Base-by-base conservation (phyloP, 345 rosid species). In the Dimocarpus longan region DNA sequence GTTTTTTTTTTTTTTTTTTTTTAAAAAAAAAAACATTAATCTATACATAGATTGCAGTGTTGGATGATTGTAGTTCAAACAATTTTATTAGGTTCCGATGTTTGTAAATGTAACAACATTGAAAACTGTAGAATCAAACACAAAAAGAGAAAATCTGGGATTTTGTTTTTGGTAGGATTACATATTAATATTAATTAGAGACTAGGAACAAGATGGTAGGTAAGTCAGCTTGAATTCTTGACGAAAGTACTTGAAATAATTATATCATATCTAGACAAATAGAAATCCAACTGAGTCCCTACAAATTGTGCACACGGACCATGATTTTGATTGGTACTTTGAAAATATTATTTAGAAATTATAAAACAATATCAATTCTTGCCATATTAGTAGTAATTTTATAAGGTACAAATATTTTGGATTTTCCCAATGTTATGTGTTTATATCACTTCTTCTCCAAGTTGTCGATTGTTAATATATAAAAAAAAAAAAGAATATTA, bases 131-230 rank as follows among this genome's bases (percentile, higher is more conserved):
- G 65, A 60, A 60, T 60, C 65, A 60, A 60, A 60, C 65, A 60
- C 65, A 60, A 21, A 60, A 60, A n/a, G 65, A 60, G 65, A 60
- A 60, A 10, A 60, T 60, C 65, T 60, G 65, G 65, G 65, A 60
- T 60, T 60, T 60, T 60, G 65, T 59, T 57, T 57, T n/a, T 57
- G 22, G 65, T 60, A 60, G 19, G 65, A 60, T 21, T 60, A 8
- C 28, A 60, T 54, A 18, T 9, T 21, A 60, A 60, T 54, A 54
- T n/a, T 60, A 60, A 60, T 46, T 46, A 60, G 10, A 60, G 28
- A 21, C 28, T 60, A 54, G 8, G n/a, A 54, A 54, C n/a, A 54
- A 54, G 5, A 54, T 21, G 65, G 65, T 60, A 60, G 65, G 63
- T 57, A n/a, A 57, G 24, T 57, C 63, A 57, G 10, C 63, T 18